Evolutionary conservation across 2,329 filamentous ascomycete genomes (phyloP).

Genomic region (Penicillium olsonii): DNA sequence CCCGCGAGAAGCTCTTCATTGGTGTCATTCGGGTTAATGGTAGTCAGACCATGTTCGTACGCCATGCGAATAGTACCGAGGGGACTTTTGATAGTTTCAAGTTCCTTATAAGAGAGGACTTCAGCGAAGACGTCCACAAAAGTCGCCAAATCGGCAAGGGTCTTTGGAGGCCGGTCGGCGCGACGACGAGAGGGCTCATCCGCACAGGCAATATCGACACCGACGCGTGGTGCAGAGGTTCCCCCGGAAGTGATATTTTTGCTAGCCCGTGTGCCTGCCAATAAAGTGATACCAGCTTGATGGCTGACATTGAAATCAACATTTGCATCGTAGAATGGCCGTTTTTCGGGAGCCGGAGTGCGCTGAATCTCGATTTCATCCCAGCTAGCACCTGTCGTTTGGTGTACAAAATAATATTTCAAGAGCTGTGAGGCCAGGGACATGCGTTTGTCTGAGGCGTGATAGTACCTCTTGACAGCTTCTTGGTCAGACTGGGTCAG

Average conservation of each 20-base stretch:
- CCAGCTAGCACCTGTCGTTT: conserved; percentile 59
- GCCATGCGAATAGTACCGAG: conserved; percentile 13
- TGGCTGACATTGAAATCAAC: conserved; percentile 68
- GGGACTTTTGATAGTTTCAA: conserved; percentile 56
- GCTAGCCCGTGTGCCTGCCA: conserved; percentile 53
- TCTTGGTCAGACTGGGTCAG: conserved; percentile 53
- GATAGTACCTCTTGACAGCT: conserved; percentile 51
- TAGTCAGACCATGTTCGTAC: conserved; percentile 13
- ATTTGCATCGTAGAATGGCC: conserved; percentile 50
- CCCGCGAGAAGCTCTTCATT: conserved; percentile 41
- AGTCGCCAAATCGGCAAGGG: conserved; percentile 52
- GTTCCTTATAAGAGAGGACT: conserved; percentile 59
- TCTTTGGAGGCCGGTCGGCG: conserved; percentile 40
- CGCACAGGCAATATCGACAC: conserved; percentile 64
- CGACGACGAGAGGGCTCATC: conserved; percentile 47
- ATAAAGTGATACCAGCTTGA: conserved; percentile 62
- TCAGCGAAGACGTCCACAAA: conserved; percentile 63
- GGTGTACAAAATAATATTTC: conserved; percentile 62
- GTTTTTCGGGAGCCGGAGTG: conserved; percentile 48
- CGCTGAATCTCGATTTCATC: conserved; percentile 55
- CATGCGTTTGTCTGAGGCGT: conserved; percentile 61
- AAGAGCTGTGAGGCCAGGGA: conserved; percentile 62
- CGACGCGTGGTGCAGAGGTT: conserved; percentile 45
- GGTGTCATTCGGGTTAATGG: conserved; percentile 5
- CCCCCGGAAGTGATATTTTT: background rate